Evolutionary conservation across 306 rosid species (phyloP).

Genomic region (Trifolium repens): DNA sequence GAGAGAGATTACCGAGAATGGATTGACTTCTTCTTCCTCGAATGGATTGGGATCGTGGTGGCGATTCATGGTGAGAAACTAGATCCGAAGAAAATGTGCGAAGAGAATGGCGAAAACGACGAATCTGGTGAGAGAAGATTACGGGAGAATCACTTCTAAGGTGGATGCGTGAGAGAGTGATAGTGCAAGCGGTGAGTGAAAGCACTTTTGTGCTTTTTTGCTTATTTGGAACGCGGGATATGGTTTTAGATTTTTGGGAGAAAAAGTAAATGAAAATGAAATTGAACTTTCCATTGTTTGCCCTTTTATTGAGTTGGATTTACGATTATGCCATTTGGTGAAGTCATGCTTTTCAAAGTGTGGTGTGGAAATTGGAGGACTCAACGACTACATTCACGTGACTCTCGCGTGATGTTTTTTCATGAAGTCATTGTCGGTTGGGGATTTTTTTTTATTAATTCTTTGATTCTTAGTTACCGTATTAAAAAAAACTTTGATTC

Average conservation of each 20-base stretch:
- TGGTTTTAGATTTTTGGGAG: conserved; percentile 9
- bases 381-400: conserved; percentile 31
- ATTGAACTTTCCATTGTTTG: conserved; percentile 23
- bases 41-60: conserved; percentile 93
- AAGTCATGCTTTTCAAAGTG: conserved; percentile 22
- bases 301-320: conserved; percentile 24
- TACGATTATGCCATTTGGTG: conserved; percentile 39
- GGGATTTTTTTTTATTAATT: too few species aligned
- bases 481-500: too few species aligned
- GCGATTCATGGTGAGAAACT: conserved; percentile 68
- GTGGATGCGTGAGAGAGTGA: conserved; percentile 18
- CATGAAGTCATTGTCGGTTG: too few species aligned
- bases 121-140: neutral
- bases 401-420: conserved; percentile 21
- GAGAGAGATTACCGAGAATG: conserved; percentile 72
- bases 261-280: conserved; percentile 12
- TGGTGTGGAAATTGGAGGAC: conserved; percentile 8
- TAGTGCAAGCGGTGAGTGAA: conserved; percentile 35
- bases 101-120: conserved; percentile 29
- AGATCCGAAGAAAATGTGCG: conserved; percentile 60
- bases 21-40: conserved; percentile 92
- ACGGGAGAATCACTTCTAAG: neutral
- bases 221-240: conserved; percentile 63
- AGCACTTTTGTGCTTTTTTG: conserved; percentile 40
- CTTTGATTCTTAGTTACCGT: too few species aligned